A percentile compares a stretch with the other conserved stretches of the same genome.
phyloP scores from a whole-genome alignment of 306 rosid species.

The Benincasa hispida region DNA sequence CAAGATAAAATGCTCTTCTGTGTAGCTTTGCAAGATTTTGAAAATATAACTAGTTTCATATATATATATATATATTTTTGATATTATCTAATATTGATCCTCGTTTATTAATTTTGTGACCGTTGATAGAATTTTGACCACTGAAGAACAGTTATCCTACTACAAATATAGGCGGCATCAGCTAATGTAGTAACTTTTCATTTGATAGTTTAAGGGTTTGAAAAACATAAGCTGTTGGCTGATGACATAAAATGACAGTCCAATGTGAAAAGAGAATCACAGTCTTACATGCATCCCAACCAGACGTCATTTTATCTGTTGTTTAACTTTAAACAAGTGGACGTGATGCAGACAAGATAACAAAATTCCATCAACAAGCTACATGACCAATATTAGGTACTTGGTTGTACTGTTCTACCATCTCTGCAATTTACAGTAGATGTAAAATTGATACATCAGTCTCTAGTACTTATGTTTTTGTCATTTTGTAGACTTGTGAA shows the following conservation, averaged over 20 bases:
- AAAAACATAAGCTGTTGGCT: background rate
- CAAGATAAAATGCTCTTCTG: background rate
- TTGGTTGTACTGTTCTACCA: background rate
- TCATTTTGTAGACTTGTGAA: background rate
- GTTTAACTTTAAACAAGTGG: background rate
- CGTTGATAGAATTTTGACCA: background rate
- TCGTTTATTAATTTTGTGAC: background rate
- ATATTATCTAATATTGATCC: background rate
- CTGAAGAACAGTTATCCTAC: background rate
- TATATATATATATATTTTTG: background rate
- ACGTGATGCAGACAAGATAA: background rate
- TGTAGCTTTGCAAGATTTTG: background rate
- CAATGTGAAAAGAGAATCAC: background rate
- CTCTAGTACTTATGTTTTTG: background rate
- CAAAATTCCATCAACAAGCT: background rate
- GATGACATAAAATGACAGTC: background rate
- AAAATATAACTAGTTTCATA: background rate
- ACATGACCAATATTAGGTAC: background rate
- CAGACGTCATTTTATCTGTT: background rate
- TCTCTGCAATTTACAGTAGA: background rate
- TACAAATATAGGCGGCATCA: background rate
- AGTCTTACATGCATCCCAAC: background rate
- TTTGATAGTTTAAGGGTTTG: background rate
- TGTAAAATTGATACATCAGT: constrained; percentile 1
- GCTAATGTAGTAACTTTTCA: background rate